These are phyloP conservation scores for Ophiostoma piceae DNA, from an alignment of 2,329 filamentous ascomycete genomes.

Conservation along the genomic window DNA sequence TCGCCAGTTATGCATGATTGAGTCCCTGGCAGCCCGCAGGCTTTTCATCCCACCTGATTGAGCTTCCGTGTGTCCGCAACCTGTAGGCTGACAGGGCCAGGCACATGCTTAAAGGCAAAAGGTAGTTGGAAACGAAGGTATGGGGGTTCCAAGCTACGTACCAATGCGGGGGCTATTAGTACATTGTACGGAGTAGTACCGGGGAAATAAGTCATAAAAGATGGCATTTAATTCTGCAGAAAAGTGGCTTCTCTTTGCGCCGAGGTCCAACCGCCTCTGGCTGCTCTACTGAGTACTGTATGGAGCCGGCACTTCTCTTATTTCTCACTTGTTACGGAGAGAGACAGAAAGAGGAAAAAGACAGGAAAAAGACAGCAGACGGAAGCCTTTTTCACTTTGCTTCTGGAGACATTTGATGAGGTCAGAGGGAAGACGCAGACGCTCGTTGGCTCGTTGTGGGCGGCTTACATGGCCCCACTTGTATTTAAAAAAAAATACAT, in stretches of 20 bases:
- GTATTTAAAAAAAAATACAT: background rate
- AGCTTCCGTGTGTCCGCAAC: constrained; percentile 11
- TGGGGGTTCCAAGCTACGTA: background rate
- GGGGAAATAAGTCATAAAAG: background rate
- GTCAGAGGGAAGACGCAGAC: constrained; percentile 4
- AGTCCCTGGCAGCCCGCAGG: constrained; percentile 1
- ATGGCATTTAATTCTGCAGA: background rate
- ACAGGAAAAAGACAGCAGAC: background rate
- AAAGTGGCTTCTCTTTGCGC: background rate
- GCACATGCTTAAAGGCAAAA: background rate
- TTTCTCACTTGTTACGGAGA: background rate
- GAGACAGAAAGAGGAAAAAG: background rate
- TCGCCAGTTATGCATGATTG: background rate
- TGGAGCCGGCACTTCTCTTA: background rate
- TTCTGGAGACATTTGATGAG: constrained; percentile 8
- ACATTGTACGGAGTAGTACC: background rate
- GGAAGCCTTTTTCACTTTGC: background rate
- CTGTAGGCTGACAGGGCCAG: background rate
- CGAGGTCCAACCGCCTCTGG: background rate
- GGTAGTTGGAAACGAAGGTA: background rate
- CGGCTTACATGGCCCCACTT: background rate
- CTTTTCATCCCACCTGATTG: background rate
- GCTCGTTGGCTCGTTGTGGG: background rate
- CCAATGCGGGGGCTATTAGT: background rate
- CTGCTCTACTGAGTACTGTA: background rate